Conservation (phyloP, 2,329 filamentous ascomycete species). For the Zymoseptoria crescenta region DNA sequence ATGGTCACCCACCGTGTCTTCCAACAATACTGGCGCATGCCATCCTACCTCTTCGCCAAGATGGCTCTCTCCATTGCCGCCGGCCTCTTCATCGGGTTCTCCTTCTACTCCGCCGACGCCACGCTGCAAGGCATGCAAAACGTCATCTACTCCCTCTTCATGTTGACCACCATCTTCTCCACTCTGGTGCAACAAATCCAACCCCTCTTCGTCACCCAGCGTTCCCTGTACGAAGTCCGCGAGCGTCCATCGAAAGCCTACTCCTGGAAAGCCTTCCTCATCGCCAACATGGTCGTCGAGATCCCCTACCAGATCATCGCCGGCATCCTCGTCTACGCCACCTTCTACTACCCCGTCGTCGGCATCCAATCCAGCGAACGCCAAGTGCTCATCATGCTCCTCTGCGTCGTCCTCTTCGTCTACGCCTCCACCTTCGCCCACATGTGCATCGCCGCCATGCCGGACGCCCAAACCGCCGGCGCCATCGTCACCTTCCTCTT, state of each 20-base stretch:
- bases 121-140: conserved; percentile 39
- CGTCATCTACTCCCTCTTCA: conserved; percentile 45
- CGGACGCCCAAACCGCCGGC: conserved; percentile 59
- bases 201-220: conserved; percentile 52
- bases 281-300: conserved; percentile 64
- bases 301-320: conserved; percentile 59
- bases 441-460: conserved; percentile 64
- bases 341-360: conserved; percentile 56
- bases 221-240: conserved; percentile 52
- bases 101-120: conserved; percentile 34
- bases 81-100: conserved; percentile 42
- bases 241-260: conserved; percentile 62
- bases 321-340: conserved; percentile 54
- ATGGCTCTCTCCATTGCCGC: conserved; percentile 46
- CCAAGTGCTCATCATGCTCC: conserved; percentile 58
- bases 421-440: conserved; percentile 66
- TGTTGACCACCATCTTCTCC: conserved; percentile 34
- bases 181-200: conserved; percentile 51
- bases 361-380: conserved; percentile 41
- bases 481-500: conserved; percentile 45
- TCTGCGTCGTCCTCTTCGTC: conserved; percentile 59
- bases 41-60: conserved; percentile 49
- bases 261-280: conserved; percentile 66
- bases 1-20: conserved; percentile 37
- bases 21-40: conserved; percentile 40